Percentiles rank a stretch among this genome's conserved stretches.
Evolutionary conservation across 345 rosid genomes (phyloP).

Genomic region (Rhodomyrtus tomentosa): DNA sequence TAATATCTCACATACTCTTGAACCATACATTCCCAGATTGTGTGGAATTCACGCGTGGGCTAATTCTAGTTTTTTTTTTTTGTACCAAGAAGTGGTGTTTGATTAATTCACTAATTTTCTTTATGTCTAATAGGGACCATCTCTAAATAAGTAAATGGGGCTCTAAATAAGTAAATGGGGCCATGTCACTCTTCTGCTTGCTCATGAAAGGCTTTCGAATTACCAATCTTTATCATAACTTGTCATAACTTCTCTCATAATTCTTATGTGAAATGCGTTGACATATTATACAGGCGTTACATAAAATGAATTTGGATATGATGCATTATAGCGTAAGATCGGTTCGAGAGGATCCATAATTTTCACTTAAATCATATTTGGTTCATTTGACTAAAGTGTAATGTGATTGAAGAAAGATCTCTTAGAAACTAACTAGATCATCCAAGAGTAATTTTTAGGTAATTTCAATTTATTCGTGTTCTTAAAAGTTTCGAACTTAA

Average conservation of each 20-base stretch:
- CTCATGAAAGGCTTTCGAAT: not conserved
- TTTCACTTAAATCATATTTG: not conserved
- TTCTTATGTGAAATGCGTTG: not conserved
- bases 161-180: no score
- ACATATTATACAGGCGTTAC: not conserved
- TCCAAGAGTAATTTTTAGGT: not conserved
- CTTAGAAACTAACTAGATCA: not conserved
- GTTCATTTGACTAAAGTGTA: not conserved
- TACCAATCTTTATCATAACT: not conserved
- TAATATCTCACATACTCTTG: no score
- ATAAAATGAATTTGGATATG: not conserved
- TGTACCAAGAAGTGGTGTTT: no score
- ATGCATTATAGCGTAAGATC: not conserved
- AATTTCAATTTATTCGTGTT: not conserved
- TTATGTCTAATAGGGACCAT: no score
- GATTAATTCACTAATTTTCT: no score
- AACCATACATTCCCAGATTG: no score
- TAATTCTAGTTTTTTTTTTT: no score
- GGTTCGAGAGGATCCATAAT: not conserved
- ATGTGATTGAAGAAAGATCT: not conserved
- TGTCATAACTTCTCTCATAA: not conserved
- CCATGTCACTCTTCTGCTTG: fast-evolving
- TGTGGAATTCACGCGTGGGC: no score
- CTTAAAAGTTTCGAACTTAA: not conserved
- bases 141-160: no score